Evolutionary conservation across 1,139 yeast species (phyloP).

Genomic region (Diutina rugosa): DNA sequence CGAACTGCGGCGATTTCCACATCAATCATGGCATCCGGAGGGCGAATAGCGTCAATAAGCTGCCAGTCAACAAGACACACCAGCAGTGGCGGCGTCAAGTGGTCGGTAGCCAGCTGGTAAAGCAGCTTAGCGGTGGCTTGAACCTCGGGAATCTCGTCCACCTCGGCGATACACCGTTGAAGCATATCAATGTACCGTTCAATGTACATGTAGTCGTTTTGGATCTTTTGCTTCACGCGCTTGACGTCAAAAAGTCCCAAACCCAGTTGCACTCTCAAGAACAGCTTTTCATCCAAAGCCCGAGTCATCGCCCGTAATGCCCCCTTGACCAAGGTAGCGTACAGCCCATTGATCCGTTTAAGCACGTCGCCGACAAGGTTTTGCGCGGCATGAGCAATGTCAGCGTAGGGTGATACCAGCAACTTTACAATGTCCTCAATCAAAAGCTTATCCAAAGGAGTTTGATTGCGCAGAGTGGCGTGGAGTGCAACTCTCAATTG

Average conservation of each 20-base stretch:
- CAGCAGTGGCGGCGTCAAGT: constrained; percentile 44
- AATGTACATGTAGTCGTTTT: constrained; percentile 44
- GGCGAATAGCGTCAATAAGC: constrained; percentile 41
- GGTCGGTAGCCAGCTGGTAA: constrained; percentile 31
- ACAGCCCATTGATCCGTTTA: constrained; percentile 64
- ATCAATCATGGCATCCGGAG: constrained; percentile 48
- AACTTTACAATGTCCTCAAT: constrained; percentile 58
- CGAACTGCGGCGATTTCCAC: constrained; percentile 42
- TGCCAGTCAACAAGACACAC: constrained; percentile 40
- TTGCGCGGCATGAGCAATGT: constrained; percentile 62
- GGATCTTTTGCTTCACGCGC: constrained; percentile 40
- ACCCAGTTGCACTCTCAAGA: constrained; percentile 55
- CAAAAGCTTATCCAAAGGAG: constrained; percentile 50
- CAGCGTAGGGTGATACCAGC: constrained; percentile 61
- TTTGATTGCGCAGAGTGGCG: constrained; percentile 63
- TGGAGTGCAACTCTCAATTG: constrained; percentile 63
- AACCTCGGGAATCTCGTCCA: constrained; percentile 33
- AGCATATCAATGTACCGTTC: constrained; percentile 34
- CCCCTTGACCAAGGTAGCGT: constrained; percentile 33
- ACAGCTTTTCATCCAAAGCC: constrained; percentile 34
- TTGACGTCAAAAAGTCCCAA: constrained; percentile 41
- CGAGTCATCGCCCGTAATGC: constrained; percentile 25
- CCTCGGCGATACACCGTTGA: constrained; percentile 45
- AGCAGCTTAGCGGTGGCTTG: constrained; percentile 37
- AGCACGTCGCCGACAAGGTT: constrained; percentile 55